Percentiles rank a stretch among this genome's conserved stretches.
phyloP scores from a whole-genome alignment of 441 rosid genomes.

The Lepidium campestre region DNA sequence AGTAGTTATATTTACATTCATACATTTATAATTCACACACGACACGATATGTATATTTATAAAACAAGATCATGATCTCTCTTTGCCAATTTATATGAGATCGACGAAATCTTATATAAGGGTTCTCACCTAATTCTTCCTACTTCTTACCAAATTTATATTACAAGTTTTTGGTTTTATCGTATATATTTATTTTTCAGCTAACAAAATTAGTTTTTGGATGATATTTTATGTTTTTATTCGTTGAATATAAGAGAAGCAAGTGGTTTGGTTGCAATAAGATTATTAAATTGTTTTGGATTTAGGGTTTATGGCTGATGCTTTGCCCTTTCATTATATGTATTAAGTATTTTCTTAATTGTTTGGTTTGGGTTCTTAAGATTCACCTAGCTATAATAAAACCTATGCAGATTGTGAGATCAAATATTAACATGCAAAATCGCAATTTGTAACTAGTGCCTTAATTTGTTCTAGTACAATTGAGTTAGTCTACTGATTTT shows the following conservation, averaged over 20 bases:
- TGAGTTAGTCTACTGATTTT: background rate
- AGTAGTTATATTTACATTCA: background rate
- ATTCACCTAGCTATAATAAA: background rate
- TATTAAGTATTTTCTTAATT: background rate
- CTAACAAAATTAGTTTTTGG: background rate
- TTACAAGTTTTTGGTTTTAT: background rate
- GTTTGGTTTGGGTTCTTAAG: background rate
- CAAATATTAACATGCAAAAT: background rate
- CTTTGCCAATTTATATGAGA: background rate
- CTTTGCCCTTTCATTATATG: background rate
- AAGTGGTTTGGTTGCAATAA: background rate
- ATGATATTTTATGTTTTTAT: background rate
- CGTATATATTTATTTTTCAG: background rate
- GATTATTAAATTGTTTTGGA: background rate
- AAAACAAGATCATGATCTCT: background rate
- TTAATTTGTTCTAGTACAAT: background rate
- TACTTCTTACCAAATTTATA: slow-evolving; percentile 15
- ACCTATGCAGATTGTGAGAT: background rate
- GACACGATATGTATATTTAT: background rate
- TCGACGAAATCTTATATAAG: background rate
- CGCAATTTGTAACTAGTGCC: background rate
- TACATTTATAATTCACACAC: background rate
- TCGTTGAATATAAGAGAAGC: background rate
- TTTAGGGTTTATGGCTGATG: background rate
- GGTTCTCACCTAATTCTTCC: slow-evolving; percentile 11